phyloP scores from a whole-genome alignment of 202 grass and related monocot genomes.

The Hordeum pubiflorum region DNA sequence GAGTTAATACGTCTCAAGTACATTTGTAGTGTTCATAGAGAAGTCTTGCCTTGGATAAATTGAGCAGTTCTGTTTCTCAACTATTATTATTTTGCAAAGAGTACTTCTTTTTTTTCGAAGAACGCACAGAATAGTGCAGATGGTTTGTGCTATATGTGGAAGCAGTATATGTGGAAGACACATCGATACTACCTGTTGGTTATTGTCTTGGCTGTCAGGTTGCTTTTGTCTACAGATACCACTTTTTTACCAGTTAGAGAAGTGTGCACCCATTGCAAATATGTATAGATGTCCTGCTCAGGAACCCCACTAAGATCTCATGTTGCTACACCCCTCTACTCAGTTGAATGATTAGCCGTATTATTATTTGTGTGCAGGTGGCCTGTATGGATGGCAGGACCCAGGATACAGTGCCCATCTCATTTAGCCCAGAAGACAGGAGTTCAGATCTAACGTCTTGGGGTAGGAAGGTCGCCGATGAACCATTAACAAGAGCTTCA shows the following conservation, averaged over 20 bases:
- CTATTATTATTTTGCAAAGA: not conserved
- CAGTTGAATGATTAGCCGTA: not conserved
- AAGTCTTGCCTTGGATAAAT: not conserved
- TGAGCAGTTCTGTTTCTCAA: not conserved
- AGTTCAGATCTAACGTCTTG: not conserved
- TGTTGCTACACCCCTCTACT: not conserved
- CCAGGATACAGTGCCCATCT: not conserved
- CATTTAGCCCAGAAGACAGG: not conserved
- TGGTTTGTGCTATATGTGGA: not conserved
- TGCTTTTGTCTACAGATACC: not conserved
- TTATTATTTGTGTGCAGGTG: slow-evolving; percentile 1
- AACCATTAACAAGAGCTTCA: not conserved
- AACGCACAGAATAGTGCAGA: not conserved
- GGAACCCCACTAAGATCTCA: not conserved
- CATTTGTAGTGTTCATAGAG: not conserved
- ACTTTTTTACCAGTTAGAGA: not conserved
- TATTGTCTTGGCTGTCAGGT: not conserved
- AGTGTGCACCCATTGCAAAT: not conserved
- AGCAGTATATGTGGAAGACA: not conserved
- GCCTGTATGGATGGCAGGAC: not conserved
- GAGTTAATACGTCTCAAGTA: not conserved
- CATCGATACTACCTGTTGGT: not conserved
- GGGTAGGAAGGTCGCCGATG: not conserved
- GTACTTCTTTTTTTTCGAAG: not conserved
- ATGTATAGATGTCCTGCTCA: not conserved